Base-by-base conservation (phyloP, 139 green algal genomes). In the Marvania coccoides region DNA sequence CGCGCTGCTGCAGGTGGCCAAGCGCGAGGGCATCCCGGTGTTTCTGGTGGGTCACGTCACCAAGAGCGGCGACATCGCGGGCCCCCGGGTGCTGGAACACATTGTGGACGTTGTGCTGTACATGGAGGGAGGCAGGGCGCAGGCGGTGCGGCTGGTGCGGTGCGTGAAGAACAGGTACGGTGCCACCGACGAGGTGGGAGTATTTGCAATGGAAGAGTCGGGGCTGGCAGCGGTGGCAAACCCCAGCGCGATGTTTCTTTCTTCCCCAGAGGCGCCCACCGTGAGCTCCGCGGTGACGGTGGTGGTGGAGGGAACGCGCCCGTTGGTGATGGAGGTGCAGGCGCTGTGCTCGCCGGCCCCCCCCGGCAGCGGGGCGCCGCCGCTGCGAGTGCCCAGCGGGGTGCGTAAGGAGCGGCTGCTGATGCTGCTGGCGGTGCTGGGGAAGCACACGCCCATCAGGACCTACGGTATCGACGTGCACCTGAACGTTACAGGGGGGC, bases 101-200 rank as follows among this genome's bases (percentile, higher is more conserved):
- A 90, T 98, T 55, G 94, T 98, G 30, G 90, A 98, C 69, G 80
- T 81, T 0, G 92, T 98, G 54, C 67, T 99, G 61, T 95, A 92
- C 61, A 79, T 99, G 70, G 89, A 99, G 69, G 88, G 85, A 0
- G 86, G 87, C 26, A 56, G 74, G 14, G 70, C 77, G 8, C 65
- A 82, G 68, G 54, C 63, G 15, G 70, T 76, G 36, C 46, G 77
- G n/a, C 51, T 84, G 15, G 37, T 96, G 33, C 70, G 91, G 3
- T 69, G 65, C 48, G 70, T 84, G 26, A 97, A 97, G 75, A 97
- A 97, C 62, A 69, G 91, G 12, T 90, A 87, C 65, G 91, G 87
- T 13, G 45, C 71, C 45, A 90, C 83, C 2, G 85, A 96, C 40
- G 91, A 97, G 80, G 86, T 97, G 3, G 86, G 90, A 0, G 66